phyloP scores from a whole-genome alignment of 2,329 filamentous ascomycete genomes.

The Paraphaeosphaeria minitans region DNA sequence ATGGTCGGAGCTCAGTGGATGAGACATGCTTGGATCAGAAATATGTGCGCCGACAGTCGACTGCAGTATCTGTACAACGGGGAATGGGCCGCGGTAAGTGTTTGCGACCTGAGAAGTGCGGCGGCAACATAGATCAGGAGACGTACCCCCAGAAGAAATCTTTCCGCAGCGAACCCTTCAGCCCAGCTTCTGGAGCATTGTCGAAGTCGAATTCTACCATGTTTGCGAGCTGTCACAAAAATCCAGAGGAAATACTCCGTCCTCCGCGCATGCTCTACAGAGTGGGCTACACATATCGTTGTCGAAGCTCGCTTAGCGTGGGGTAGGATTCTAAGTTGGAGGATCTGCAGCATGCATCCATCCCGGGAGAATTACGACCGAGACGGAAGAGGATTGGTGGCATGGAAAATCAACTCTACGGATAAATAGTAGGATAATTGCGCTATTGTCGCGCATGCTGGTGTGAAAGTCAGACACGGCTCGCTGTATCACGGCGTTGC shows the following conservation, averaged over 20 bases:
- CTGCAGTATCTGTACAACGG: no score
- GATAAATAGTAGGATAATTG: background rate
- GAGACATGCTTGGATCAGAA: no score
- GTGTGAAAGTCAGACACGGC: background rate
- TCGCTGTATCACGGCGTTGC: background rate
- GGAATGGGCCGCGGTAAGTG: no score
- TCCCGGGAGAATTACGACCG: background rate
- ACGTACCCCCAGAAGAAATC: conserved; percentile 48
- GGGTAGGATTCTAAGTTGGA: background rate
- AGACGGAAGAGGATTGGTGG: background rate
- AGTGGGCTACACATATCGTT: background rate
- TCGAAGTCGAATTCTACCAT: conserved; percentile 9
- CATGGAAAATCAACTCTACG: background rate
- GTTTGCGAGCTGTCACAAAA: background rate
- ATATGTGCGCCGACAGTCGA: no score
- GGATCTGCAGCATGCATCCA: conserved; percentile 1
- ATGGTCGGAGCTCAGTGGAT: no score
- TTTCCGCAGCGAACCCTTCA: conserved; percentile 30
- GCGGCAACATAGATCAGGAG: no score
- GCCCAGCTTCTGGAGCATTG: conserved; percentile 13
- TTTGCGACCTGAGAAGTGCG: background rate
- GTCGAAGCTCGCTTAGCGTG: background rate
- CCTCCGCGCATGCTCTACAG: background rate
- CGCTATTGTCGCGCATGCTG: background rate
- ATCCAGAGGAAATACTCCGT: background rate